A percentile compares a stretch with the other conserved stretches of the same genome.
These are phyloP conservation scores for Ogataea methanolica DNA, from an alignment of 805 yeast species.

Conservation along the genomic window DNA sequence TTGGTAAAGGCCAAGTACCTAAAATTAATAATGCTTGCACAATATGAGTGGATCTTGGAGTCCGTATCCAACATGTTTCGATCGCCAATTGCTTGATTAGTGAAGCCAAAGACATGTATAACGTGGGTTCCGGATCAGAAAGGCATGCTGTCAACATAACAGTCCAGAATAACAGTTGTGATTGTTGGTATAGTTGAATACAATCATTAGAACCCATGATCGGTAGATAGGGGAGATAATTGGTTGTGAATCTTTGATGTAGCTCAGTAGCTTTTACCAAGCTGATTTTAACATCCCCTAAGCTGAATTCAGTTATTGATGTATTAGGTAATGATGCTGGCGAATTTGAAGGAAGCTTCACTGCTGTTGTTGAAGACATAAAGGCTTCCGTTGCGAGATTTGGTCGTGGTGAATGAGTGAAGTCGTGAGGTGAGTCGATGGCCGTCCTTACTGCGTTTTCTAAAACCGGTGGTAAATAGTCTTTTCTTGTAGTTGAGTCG, in stretches of 20 bases:
- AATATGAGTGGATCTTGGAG: conserved; percentile 91
- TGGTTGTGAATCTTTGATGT: conserved; percentile 62
- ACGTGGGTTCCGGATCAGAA: conserved; percentile 81
- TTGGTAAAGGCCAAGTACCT: conserved; percentile 89
- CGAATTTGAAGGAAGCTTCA: not conserved
- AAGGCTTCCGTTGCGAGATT: not conserved
- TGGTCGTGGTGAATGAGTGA: conserved; percentile 2
- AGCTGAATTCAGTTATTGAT: conserved; percentile 54
- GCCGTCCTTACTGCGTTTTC: conserved; percentile 38
- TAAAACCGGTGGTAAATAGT: conserved; percentile 37
- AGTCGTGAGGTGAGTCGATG: conserved; percentile 23
- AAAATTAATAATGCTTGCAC: conserved; percentile 85
- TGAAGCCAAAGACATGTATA: conserved; percentile 71
- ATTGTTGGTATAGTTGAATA: conserved; percentile 72
- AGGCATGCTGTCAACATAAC: conserved; percentile 82
- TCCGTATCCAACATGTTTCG: conserved; percentile 88
- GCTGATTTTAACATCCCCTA: conserved; percentile 73
- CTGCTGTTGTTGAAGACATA: not conserved
- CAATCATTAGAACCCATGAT: conserved; percentile 69
- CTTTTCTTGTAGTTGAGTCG: conserved; percentile 39
- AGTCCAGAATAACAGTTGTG: conserved; percentile 86
- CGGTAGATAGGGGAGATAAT: conserved; percentile 75
- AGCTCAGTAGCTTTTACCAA: conserved; percentile 64
- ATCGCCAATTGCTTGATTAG: conserved; percentile 82
- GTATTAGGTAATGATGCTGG: conserved; percentile 18